Percentiles rank a stretch among this genome's conserved stretches.
phyloP scores from a whole-genome alignment of 164 flowering plant genomes.

The Annona squamosa region DNA sequence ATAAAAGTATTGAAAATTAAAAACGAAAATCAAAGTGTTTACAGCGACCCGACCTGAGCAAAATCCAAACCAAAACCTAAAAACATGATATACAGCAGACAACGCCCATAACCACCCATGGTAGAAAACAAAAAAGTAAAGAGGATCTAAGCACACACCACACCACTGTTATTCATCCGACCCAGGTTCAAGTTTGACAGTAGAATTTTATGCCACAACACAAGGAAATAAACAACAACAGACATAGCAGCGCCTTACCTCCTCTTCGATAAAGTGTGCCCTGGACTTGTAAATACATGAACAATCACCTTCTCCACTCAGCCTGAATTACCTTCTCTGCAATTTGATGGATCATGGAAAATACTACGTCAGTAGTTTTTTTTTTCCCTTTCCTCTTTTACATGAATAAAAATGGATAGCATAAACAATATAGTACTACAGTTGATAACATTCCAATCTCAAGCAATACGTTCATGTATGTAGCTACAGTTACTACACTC shows the following conservation, averaged over 20 bases:
- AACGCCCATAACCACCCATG: constrained; percentile 10
- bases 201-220: constrained; percentile 13
- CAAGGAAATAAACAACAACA: constrained; percentile 8
- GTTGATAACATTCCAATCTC: not conserved
- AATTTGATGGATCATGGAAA: constrained; percentile 5
- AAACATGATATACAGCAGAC: constrained; percentile 17
- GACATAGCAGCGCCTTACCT: constrained; percentile 1
- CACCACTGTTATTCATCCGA: constrained; percentile 18
- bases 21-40: not conserved
- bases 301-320: constrained; percentile 63
- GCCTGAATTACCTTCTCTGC: constrained; percentile 47
- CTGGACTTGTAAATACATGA: not conserved
- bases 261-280: not conserved
- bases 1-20: not conserved
- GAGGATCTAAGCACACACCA: constrained; percentile 12
- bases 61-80: constrained; percentile 10
- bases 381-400: too few species aligned
- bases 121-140: constrained; percentile 3
- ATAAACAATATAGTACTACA: not conserved
- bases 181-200: constrained; percentile 18
- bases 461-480: not conserved
- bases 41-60: not conserved
- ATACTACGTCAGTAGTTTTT: not conserved
- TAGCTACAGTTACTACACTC: not conserved
- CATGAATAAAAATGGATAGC: not conserved